Conservation (phyloP, 2,329 filamentous ascomycete species). For the Dendrostoma leiphaemia region DNA sequence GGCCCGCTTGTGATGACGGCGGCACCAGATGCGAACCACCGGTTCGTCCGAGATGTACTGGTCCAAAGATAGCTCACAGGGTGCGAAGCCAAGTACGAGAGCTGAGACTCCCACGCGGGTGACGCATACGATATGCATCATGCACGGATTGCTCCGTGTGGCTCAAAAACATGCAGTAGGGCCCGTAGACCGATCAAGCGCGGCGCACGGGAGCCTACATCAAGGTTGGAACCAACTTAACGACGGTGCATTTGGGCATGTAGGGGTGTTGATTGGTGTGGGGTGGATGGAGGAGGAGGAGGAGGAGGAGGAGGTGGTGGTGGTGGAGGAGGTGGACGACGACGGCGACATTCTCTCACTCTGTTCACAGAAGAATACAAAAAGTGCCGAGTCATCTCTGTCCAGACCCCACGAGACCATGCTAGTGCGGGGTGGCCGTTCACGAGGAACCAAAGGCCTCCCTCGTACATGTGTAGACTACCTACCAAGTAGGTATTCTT, state of each 20-base stretch:
- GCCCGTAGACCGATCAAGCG: background rate
- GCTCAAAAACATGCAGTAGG: conserved; percentile 11
- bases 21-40: too few relatives aligned
- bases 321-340: background rate
- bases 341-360: background rate
- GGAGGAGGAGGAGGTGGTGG: background rate
- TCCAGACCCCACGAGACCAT: background rate
- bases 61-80: background rate
- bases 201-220: background rate
- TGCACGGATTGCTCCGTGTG: conserved; percentile 14
- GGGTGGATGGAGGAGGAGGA: background rate
- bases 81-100: background rate
- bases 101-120: conserved; percentile 1
- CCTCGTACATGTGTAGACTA: too few relatives aligned
- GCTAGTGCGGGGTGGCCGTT: background rate
- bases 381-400: background rate
- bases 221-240: background rate
- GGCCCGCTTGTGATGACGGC: background rate
- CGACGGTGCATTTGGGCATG: background rate
- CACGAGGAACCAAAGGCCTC: too few relatives aligned
- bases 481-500: too few relatives aligned
- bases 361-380: background rate
- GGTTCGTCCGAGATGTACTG: background rate
- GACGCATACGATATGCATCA: conserved; percentile 11
- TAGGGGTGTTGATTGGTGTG: background rate